Base-by-base conservation (phyloP, 768 basidiomycete genomes). In the Psilocybe sp. region DNA sequence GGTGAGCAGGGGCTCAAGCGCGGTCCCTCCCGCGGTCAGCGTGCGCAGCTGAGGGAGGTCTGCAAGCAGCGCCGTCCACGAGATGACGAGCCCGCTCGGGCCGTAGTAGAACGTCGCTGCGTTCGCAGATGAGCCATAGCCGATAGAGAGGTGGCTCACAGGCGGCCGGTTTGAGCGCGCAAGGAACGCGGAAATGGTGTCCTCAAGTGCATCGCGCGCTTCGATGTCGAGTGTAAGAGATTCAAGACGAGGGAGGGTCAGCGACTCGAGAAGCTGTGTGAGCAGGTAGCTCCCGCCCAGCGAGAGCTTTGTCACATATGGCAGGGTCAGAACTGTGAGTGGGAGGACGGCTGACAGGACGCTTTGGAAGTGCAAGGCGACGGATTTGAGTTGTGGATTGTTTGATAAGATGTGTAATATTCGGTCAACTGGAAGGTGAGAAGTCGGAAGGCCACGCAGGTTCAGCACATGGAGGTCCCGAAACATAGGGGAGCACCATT, bases 401-500 rank as follows among this genome's bases (percentile, higher is more conserved):
- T 74, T 76, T 18, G 74, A 60, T 23, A 90, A 64, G 48, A 89
- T 84, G 59, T 79, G 71, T n/a, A 89, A 66, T 36, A 90, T 75
- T 20, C 86, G 79, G 61, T 89, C 86, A 13, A 90, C 65, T 0
- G 85, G 79, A 33, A 87, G 70, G 53, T 82, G 79, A 5, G 76
- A 72, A 1, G 78, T 80, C 13, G 84, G 83, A 9, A 88, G 79
- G 1, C 85, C 77, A 20, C 82, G 83, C 34, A 90, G 74, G 49
- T 78, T 81, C 48, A 89, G 74, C 2, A 76, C 73, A 37, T 72
- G 75, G 11, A 89, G 69, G 47, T 78, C 76, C 11, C 74, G 77
- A 60, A 90, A 79, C 69, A 89, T 80, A 1, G 88, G 84, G 0
- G 87, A 85, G 3, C 82, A 83, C 81, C 85, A 86, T 64, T 82